phyloP scores from a whole-genome alignment of 1,139 yeast genomes.

The Chernovozyma aurita region DNA sequence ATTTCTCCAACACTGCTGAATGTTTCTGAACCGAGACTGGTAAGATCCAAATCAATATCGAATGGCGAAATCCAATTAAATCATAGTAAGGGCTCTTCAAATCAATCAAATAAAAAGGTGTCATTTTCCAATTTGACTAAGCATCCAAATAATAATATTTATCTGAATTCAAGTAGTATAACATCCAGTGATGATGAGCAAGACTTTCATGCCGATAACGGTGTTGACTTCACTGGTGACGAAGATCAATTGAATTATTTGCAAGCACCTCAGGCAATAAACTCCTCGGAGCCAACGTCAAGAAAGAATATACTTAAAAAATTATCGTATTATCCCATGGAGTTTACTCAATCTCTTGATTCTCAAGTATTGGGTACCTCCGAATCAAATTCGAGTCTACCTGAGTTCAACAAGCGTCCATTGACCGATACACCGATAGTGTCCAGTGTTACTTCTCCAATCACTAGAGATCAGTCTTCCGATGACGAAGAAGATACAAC shows the following conservation, averaged over 20 bases:
- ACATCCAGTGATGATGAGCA: slow-evolving; percentile 9
- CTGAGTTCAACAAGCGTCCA: slow-evolving; percentile 66
- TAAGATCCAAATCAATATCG: slow-evolving; percentile 9
- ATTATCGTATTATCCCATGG: slow-evolving; percentile 16
- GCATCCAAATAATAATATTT: background rate
- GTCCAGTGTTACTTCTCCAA: slow-evolving; percentile 53
- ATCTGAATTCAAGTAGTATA: slow-evolving; percentile 5
- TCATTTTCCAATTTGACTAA: slow-evolving; percentile 4
- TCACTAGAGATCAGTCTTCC: slow-evolving; percentile 27
- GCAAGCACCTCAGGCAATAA: background rate
- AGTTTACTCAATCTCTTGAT: slow-evolving; percentile 26
- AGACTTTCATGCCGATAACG: slow-evolving; percentile 1
- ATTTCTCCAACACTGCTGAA: slow-evolving; percentile 4
- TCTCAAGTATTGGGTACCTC: slow-evolving; percentile 16
- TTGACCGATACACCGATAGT: slow-evolving; percentile 68
- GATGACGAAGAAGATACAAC: slow-evolving; percentile 20
- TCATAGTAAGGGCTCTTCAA: background rate
- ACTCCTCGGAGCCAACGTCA: background rate
- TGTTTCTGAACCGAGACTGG: background rate
- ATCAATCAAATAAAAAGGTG: slow-evolving; percentile 3
- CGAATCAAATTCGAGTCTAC: slow-evolving; percentile 27
- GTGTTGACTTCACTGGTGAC: background rate
- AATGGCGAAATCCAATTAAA: slow-evolving; percentile 4
- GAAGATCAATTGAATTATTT: background rate
- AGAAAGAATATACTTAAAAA: slow-evolving; percentile 9